Evolutionary conservation across 257 asterid species (phyloP), one percentile per base, ranked within the genome.

Genomic region (Fraxinus cuspidata): DNA sequence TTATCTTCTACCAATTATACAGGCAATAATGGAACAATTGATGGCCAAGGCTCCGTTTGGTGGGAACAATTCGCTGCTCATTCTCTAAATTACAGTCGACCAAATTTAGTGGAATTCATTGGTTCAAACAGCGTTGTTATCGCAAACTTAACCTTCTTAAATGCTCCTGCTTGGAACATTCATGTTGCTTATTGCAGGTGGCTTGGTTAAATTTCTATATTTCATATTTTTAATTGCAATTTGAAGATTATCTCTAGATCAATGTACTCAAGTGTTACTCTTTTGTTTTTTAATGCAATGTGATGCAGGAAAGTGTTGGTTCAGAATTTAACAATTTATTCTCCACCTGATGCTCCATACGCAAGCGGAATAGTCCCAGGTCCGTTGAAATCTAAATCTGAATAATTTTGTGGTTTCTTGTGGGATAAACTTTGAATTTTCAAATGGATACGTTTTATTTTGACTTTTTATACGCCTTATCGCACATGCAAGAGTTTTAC

Each of bases 41-140:
- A 96, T 64, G 99, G 99, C 27, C 99, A 92, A 68, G 99, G 99
- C 69, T 90, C 89, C 1, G 77, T 93, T 64, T 96, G 98, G 99
- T 96, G 99, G 99, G 94, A 96, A 72, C 84, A 76, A 78, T 56
- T 87, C 51, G 83, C 69, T 40, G 25, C 81, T 42, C 91, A 85
- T 84, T 78, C 94, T 67, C 87, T 96, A 68, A 93, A 96, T 83
- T 88, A 93, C 86, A 93, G 96, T 58, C 86, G 98, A 72, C 99
- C 99, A 0, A 95, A 92, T 84, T 84, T 93, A 35, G 92, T 93
- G 27, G 99, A 96, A 78, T 79, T 93, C 77, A 69, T 88, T 53
- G 67, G 85, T 83, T 90, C 97, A 2, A 87, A 74, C 40, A 80
- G 87, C 81, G 84, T 96, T 80, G 96, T 89, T 49, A 40, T 40